Conservation (phyloP, 2,329 filamentous ascomycete genomes). For the Colletotrichum zoysiae region DNA sequence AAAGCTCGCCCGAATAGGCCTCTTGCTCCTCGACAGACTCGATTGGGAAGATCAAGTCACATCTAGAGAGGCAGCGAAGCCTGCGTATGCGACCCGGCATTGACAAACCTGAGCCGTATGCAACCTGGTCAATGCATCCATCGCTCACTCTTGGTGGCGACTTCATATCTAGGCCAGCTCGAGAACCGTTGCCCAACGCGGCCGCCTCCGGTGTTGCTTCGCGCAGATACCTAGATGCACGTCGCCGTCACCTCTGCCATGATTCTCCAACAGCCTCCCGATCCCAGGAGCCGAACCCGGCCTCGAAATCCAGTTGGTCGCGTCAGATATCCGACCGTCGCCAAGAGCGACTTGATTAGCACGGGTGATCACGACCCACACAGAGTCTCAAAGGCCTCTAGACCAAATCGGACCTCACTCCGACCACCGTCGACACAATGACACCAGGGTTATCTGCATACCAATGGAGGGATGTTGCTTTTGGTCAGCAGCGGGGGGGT, state of each 20-base stretch:
- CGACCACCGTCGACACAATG: constrained; percentile 6
- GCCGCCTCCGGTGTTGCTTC: neutral
- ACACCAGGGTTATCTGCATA: neutral
- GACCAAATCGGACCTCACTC: constrained; percentile 16
- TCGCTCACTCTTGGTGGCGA: neutral
- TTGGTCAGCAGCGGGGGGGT: neutral
- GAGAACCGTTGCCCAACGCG: neutral
- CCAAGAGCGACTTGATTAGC: constrained; percentile 30
- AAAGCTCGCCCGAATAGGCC: neutral
- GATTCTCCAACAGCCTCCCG: neutral
- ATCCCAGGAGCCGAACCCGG: neutral
- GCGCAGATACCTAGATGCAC: neutral
- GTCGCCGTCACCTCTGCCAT: no score
- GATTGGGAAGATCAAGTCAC: neutral
- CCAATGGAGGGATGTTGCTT: neutral
- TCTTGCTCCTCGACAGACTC: neutral
- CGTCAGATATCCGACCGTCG: constrained; percentile 11
- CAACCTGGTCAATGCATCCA: neutral
- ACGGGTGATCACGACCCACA: constrained; percentile 22
- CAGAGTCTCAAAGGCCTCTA: neutral
- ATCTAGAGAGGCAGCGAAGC: neutral
- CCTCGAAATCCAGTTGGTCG: neutral
- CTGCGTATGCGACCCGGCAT: neutral
- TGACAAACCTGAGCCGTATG: constrained; percentile 15
- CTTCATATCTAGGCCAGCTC: neutral